Conservation (phyloP, 306 rosid species). For the Quercus berberidifolia region DNA sequence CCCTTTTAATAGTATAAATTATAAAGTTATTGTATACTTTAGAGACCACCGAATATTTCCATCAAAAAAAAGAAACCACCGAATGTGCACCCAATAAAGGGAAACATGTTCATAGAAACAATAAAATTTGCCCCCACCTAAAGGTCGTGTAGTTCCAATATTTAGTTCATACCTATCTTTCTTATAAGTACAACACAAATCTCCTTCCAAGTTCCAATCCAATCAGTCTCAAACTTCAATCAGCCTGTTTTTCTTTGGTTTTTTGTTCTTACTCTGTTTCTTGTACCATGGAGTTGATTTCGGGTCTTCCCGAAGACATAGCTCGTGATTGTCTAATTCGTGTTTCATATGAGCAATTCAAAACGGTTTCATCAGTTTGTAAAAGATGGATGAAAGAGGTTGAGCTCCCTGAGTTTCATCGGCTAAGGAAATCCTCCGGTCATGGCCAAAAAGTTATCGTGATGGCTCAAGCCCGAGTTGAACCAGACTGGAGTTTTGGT, state of each 20-base stretch:
- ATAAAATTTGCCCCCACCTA: no score
- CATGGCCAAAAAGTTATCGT: slow-evolving; percentile 44
- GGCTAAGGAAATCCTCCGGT: slow-evolving; percentile 24
- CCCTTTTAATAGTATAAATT: not conserved
- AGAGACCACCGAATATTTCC: no score
- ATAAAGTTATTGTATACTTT: not conserved
- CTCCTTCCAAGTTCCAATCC: not conserved
- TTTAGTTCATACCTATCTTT: no score
- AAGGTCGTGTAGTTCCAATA: not conserved
- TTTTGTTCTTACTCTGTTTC: not conserved
- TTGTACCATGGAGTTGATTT: slow-evolving; percentile 51
- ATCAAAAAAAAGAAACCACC: not conserved
- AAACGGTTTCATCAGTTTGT: slow-evolving; percentile 39
- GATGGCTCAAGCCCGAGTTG: slow-evolving; percentile 48
- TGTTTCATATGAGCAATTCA: slow-evolving; percentile 34
- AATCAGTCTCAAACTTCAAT: not conserved
- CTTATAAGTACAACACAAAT: no score
- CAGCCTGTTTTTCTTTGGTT: no score
- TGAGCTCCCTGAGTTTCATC: slow-evolving; percentile 55
- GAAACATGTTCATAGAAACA: not conserved
- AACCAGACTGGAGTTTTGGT: slow-evolving; percentile 9
- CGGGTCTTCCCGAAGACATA: slow-evolving; percentile 68
- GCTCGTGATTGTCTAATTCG: slow-evolving; percentile 57
- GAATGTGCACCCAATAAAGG: not conserved
- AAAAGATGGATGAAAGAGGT: slow-evolving; percentile 56